Evolutionary conservation across 2,329 filamentous ascomycete genomes (phyloP).

Genomic region (Pseudogymnoascus sp.): DNA sequence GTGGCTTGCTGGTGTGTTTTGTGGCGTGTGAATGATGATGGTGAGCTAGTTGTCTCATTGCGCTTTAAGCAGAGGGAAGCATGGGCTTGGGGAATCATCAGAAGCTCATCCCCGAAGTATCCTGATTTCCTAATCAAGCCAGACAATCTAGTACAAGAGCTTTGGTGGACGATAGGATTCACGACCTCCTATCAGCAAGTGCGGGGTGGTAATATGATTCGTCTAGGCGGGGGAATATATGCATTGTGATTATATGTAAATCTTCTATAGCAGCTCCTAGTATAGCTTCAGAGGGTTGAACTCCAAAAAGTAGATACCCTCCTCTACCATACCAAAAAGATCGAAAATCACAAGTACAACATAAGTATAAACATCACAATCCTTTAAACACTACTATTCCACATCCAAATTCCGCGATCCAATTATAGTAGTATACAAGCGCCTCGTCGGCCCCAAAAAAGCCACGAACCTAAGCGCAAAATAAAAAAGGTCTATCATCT

Average conservation of each 20-base stretch:
- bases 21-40: neutral
- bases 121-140: neutral
- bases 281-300: neutral
- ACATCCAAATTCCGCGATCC: slow-evolving; percentile 8
- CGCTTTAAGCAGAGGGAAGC: neutral
- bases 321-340: neutral
- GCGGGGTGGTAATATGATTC: neutral
- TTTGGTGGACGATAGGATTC: neutral
- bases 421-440: slow-evolving; percentile 9
- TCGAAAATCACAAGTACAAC: neutral
- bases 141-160: neutral
- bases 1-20: neutral
- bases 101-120: neutral
- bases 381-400: neutral
- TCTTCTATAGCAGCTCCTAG: neutral
- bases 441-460: neutral
- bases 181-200: neutral
- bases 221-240: neutral
- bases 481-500: slow-evolving; percentile 7
- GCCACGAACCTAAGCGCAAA: neutral
- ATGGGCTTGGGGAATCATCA: neutral
- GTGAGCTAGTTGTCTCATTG: neutral
- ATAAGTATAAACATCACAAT: neutral
- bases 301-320: neutral
- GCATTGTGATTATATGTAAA: neutral